Percentiles rank a stretch among this genome's conserved stretches.
phyloP scores from a whole-genome alignment of 805 yeast genomes.

The Hanseniaspora valbyensis region DNA sequence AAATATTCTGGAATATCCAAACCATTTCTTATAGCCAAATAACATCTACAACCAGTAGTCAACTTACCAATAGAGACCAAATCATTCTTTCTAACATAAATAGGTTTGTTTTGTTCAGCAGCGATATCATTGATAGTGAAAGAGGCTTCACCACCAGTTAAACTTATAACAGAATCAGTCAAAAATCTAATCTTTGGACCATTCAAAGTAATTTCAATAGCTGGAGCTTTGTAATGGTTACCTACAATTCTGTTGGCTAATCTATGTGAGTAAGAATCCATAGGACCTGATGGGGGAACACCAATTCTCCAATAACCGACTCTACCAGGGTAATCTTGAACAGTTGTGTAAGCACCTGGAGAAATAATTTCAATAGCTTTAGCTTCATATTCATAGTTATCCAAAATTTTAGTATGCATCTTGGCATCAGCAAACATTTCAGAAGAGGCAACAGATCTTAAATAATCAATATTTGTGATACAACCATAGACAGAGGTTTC shows the following conservation, averaged over 20 bases:
- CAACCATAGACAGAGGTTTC: conserved; percentile 86
- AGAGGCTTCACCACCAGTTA: conserved; percentile 75
- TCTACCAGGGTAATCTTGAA: conserved; percentile 93
- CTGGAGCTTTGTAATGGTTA: conserved; percentile 71
- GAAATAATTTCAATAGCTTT: conserved; percentile 71
- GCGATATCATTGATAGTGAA: conserved; percentile 53
- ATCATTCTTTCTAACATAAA: conserved; percentile 62
- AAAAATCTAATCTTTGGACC: conserved; percentile 87
- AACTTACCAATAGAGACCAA: conserved; percentile 72
- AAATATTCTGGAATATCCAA: conserved; percentile 87
- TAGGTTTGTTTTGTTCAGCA: conserved; percentile 60
- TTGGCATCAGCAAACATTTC: conserved; percentile 71
- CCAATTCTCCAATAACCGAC: conserved; percentile 57
- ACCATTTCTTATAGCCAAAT: conserved; percentile 84
- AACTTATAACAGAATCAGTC: conserved; percentile 60
- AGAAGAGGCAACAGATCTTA: conserved; percentile 75
- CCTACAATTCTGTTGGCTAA: conserved; percentile 87
- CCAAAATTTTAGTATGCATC: conserved; percentile 80
- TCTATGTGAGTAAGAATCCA: conserved; percentile 87
- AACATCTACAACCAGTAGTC: conserved; percentile 73
- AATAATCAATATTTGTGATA: conserved; percentile 78
- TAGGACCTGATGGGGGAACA: conserved; percentile 97
- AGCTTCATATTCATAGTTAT: conserved; percentile 66
- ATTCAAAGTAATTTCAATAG: conserved; percentile 72
- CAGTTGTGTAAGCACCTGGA: conserved; percentile 94